Conservation (phyloP, 768 basidiomycete genomes). For the Paxillus rubicundulus region DNA sequence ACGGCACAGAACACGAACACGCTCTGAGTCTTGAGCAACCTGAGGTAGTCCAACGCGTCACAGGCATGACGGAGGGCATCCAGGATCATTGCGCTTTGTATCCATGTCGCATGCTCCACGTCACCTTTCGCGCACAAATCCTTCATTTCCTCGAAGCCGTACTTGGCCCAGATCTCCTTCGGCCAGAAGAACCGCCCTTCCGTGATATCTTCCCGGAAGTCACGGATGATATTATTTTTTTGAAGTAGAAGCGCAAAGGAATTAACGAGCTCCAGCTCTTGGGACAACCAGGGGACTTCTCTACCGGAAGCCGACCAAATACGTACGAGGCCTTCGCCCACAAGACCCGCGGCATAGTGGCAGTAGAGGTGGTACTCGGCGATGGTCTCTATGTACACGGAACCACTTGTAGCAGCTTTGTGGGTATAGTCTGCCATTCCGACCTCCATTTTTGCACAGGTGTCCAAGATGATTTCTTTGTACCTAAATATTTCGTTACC, state of each 20-base stretch:
- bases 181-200: conserved; percentile 93
- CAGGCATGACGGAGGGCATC: conserved; percentile 83
- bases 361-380: conserved; percentile 96
- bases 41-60: conserved; percentile 88
- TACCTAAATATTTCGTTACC: conserved; percentile 45
- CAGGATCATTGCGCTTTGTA: conserved; percentile 83
- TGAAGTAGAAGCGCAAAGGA: conserved; percentile 95
- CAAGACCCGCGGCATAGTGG: conserved; percentile 96
- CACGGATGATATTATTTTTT: conserved; percentile 97
- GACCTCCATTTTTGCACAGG: conserved; percentile 79
- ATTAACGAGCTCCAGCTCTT: conserved; percentile 86
- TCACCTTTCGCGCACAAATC: conserved; percentile 62
- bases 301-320: conserved; percentile 85
- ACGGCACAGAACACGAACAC: conserved; percentile 97
- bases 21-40: conserved; percentile 82
- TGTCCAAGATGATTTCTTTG: conserved; percentile 77
- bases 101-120: conserved; percentile 70
- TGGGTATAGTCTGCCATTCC: conserved; percentile 98
- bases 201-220: conserved; percentile 88
- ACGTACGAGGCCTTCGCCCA: conserved; percentile 91
- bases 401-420: conserved; percentile 68
- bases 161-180: conserved; percentile 81
- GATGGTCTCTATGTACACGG: conserved; percentile 69
- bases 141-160: conserved; percentile 69
- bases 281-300: conserved; percentile 68